Conservation (phyloP, 495 filamentous ascomycete genomes). For the Daldinia caldariorum region DNA sequence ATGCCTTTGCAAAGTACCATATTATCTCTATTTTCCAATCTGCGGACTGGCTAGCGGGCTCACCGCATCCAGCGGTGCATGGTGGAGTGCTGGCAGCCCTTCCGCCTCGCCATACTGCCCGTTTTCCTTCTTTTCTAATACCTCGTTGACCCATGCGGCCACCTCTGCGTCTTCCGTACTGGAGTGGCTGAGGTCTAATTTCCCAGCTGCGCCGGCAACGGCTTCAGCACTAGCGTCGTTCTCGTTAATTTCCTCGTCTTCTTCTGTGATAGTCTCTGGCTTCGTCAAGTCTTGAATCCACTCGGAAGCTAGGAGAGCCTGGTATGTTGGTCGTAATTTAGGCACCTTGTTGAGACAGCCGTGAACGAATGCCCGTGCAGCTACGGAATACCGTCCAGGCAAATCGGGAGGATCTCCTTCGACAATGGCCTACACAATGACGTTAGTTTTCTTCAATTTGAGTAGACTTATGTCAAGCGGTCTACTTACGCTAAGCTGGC, state of each 20-base stretch:
- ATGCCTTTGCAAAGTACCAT: conserved; percentile 10
- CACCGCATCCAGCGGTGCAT: conserved; percentile 75
- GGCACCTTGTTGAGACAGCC: conserved; percentile 94
- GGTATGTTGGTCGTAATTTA: conserved; percentile 87
- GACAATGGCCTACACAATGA: conserved; percentile 83
- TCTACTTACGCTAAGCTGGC: conserved; percentile 88
- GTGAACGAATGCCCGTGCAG: conserved; percentile 85
- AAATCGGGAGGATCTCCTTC: conserved; percentile 92
- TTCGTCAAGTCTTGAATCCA: conserved; percentile 86
- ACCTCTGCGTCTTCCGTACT: conserved; percentile 78
- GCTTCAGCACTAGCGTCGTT: conserved; percentile 56
- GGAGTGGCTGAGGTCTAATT: conserved; percentile 53
- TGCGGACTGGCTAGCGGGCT: conserved; percentile 55
- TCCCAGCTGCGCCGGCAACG: conserved; percentile 56
- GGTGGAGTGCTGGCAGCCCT: conserved; percentile 77
- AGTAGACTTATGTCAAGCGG: conserved; percentile 24
- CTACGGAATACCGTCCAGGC: conserved; percentile 80
- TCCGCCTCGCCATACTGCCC: conserved; percentile 53
- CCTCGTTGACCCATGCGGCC: conserved; percentile 81
- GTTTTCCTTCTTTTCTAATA: conserved; percentile 67
- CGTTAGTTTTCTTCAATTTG: conserved; percentile 33
- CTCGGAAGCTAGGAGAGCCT: conserved; percentile 84
- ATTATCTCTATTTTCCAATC: conserved; percentile 31
- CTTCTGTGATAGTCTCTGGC: conserved; percentile 82
- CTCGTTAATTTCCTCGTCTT: conserved; percentile 69